These are phyloP conservation scores for Phytopythium montanum DNA, from an alignment of 352 stramenopile genomes.

Conservation along the genomic window DNA sequence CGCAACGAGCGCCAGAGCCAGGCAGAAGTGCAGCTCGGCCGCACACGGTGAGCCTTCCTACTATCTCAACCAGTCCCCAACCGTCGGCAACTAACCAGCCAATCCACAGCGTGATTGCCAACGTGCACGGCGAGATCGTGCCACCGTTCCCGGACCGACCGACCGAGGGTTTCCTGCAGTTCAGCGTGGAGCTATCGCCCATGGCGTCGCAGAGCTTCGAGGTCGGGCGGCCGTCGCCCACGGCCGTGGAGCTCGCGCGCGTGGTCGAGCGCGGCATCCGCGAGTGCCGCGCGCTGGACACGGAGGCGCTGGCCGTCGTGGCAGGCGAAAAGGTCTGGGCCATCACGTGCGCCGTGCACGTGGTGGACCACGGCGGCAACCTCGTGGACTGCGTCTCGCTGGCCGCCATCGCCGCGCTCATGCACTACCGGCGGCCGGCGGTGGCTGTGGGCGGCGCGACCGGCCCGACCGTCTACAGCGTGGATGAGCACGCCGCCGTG, in stretches of 20 bases:
- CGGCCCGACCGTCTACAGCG: slow-evolving; percentile 74
- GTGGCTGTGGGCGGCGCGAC: slow-evolving; percentile 43
- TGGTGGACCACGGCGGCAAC: slow-evolving; percentile 93
- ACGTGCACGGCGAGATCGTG: slow-evolving; percentile 84
- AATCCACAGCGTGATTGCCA: slow-evolving; percentile 57
- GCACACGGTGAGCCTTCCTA: slow-evolving; percentile 49
- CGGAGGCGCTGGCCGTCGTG: slow-evolving; percentile 92
- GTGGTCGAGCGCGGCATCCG: slow-evolving; percentile 91
- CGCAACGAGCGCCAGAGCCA: slow-evolving; percentile 71
- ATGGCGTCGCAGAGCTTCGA: slow-evolving; percentile 85
- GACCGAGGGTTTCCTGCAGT: slow-evolving; percentile 85
- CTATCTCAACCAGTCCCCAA: neutral
- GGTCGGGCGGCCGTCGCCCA: slow-evolving; percentile 34
- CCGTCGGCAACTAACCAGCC: neutral
- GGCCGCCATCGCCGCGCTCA: slow-evolving; percentile 91
- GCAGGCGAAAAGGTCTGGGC: slow-evolving; percentile 93
- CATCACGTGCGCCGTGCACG: slow-evolving; percentile 88
- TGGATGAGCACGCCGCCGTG: slow-evolving; percentile 88
- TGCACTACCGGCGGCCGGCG: slow-evolving; percentile 92
- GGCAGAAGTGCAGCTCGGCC: slow-evolving; percentile 73
- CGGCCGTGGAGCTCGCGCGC: slow-evolving; percentile 77
- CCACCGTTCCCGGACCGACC: slow-evolving; percentile 82
- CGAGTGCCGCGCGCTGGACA: slow-evolving; percentile 91
- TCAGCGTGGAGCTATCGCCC: slow-evolving; percentile 80
- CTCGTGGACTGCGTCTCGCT: slow-evolving; percentile 90